Evolutionary conservation across 192 early-diverging fungal species (phyloP).

Genomic region (Coemansia sp.): DNA sequence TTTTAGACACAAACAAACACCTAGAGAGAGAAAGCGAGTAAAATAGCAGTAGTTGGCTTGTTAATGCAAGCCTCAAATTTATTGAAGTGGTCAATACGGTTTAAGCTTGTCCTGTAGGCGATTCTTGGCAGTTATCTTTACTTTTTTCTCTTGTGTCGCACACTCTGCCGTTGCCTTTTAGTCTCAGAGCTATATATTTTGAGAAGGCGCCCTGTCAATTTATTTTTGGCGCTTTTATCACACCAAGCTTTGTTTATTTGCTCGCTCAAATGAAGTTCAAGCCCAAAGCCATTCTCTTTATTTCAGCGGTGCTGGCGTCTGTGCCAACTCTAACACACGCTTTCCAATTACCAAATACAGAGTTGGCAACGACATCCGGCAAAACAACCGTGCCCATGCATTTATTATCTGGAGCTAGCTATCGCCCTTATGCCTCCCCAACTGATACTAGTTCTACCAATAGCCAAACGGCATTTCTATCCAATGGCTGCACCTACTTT

Average conservation of each 20-base stretch:
- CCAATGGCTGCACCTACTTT: constrained; percentile 33
- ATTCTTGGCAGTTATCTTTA: neutral
- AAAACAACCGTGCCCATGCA: neutral
- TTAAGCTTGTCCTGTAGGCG: neutral
- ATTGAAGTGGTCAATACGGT: neutral
- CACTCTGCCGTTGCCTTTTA: neutral
- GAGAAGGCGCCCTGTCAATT: neutral
- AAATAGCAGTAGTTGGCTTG: neutral
- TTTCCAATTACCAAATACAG: neutral
- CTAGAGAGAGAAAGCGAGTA: neutral
- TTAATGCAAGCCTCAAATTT: constrained; percentile 2
- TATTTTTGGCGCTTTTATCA: neutral
- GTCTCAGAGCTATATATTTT: neutral
- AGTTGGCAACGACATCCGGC: neutral
- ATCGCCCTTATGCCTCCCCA: neutral
- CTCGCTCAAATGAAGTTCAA: neutral
- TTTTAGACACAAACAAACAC: neutral
- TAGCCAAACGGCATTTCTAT: neutral
- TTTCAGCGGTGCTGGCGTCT: neutral
- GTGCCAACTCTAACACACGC: neutral
- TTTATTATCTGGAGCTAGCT: neutral
- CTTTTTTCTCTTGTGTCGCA: neutral
- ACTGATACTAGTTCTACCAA: neutral
- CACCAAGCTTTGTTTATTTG: neutral
- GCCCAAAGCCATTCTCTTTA: neutral